Evolutionary conservation across 2,329 filamentous ascomycete species (phyloP).

Genomic region (Zymoseptoria passerinii): DNA sequence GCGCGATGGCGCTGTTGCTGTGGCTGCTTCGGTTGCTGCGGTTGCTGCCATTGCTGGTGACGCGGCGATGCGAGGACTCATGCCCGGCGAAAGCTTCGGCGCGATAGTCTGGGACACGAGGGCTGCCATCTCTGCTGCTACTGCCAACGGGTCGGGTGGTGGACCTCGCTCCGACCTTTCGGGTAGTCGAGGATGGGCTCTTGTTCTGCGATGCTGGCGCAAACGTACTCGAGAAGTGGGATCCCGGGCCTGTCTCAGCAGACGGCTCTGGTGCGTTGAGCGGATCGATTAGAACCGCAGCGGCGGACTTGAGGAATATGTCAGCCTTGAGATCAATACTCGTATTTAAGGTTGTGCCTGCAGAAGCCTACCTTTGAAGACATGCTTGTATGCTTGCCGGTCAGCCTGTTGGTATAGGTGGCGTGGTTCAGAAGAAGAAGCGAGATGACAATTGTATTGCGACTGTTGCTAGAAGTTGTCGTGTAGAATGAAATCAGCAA

Average conservation of each 20-base stretch:
- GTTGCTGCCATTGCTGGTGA: not conserved
- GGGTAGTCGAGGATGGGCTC: slow-evolving; percentile 35
- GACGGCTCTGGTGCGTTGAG: slow-evolving; percentile 59
- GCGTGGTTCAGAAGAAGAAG: not conserved
- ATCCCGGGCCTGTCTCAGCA: slow-evolving; percentile 58
- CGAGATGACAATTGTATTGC: not conserved
- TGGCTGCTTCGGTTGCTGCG: slow-evolving; percentile 7
- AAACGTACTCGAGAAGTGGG: slow-evolving; percentile 45
- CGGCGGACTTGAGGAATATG: slow-evolving; percentile 43
- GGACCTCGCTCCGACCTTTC: slow-evolving; percentile 32
- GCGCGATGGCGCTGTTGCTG: slow-evolving; percentile 11
- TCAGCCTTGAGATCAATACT: slow-evolving; percentile 8
- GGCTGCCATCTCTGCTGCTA: slow-evolving; percentile 26
- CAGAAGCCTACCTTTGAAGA: not conserved
- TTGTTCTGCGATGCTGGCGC: slow-evolving; percentile 23
- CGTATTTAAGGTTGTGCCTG: not conserved
- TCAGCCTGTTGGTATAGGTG: not conserved
- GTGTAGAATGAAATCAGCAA: not conserved
- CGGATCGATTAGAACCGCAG: slow-evolving; percentile 59
- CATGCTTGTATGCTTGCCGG: not conserved
- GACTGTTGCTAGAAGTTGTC: not conserved
- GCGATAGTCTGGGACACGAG: slow-evolving; percentile 43
- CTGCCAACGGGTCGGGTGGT: slow-evolving; percentile 14
- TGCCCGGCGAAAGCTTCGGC: slow-evolving; percentile 34
- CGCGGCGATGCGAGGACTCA: slow-evolving; percentile 13